Evolutionary conservation across 257 asterid species (phyloP).

Genomic region (Penstemon davidsonii): DNA sequence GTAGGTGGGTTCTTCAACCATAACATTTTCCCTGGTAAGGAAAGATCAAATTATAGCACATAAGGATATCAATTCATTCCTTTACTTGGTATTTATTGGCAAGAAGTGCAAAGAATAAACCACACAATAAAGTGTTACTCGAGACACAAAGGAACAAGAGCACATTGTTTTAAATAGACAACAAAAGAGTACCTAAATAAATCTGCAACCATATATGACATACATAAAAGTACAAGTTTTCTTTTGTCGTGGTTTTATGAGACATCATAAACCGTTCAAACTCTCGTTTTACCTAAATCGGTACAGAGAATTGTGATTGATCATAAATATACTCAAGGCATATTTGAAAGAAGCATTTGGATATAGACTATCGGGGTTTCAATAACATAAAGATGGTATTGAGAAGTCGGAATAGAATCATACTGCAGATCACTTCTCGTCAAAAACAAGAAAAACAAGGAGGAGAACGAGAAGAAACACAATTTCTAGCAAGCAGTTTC

Average conservation of each 20-base stretch:
- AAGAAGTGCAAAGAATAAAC: slow-evolving; percentile 3
- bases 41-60: slow-evolving; percentile 47
- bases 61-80: slow-evolving; percentile 31
- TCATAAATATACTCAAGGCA: neutral
- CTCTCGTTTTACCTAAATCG: neutral
- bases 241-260: neutral
- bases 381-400: too few species aligned
- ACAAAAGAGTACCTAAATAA: neutral
- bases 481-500: neutral
- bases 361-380: too few species aligned
- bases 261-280: slow-evolving; percentile 6
- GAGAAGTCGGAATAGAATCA: neutral
- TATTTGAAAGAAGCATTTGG: too few species aligned
- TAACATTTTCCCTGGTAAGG: slow-evolving; percentile 77
- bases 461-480: neutral
- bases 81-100: slow-evolving; percentile 15
- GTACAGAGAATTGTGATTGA: neutral
- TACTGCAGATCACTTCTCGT: neutral
- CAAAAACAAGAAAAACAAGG: neutral
- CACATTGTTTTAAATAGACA: neutral
- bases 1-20: slow-evolving; percentile 41
- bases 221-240: neutral
- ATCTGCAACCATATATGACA: neutral
- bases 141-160: slow-evolving; percentile 8
- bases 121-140: neutral